These are phyloP conservation scores for Circinella minor DNA, from an alignment of 371 early-diverging fungal genomes.

Conservation along the genomic window DNA sequence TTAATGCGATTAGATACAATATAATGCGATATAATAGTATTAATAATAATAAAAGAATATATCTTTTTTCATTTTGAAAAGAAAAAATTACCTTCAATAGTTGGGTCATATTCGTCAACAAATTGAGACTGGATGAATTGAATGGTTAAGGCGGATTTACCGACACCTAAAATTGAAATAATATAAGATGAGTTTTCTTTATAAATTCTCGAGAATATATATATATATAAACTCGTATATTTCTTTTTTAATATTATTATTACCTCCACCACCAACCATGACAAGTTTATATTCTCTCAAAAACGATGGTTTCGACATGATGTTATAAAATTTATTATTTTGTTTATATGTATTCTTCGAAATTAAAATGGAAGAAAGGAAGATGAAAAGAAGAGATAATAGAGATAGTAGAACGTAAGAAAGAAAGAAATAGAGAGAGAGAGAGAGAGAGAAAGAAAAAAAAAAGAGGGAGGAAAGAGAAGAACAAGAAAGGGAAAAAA, in stretches of 20 bases:
- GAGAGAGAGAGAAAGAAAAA: background rate
- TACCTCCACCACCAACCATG: conserved; percentile 87
- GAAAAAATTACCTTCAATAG: conserved; percentile 74
- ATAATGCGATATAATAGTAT: too few species aligned
- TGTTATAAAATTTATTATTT: conserved; percentile 1
- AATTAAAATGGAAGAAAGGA: background rate
- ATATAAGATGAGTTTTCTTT: background rate
- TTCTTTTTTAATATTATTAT: background rate
- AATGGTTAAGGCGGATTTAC: conserved; percentile 89
- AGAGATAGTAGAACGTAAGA: background rate
- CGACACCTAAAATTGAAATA: conserved; percentile 58
- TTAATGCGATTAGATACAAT: background rate
- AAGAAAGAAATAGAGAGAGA: background rate
- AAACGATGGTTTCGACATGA: conserved; percentile 56
- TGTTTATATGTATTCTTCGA: too few species aligned
- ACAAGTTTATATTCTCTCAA: conserved; percentile 79
- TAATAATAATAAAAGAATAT: too few species aligned
- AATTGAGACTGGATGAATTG: conserved; percentile 91
- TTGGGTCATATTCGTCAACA: conserved; percentile 94
- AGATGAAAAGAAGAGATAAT: background rate
- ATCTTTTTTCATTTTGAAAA: background rate
- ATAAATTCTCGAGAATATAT: too few species aligned
- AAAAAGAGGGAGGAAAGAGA: too few species aligned
- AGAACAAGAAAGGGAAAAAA: too few species aligned
- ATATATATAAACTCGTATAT: too few species aligned